Evolutionary conservation across 345 rosid genomes (phyloP).

Genomic region (Arabis alpina): DNA sequence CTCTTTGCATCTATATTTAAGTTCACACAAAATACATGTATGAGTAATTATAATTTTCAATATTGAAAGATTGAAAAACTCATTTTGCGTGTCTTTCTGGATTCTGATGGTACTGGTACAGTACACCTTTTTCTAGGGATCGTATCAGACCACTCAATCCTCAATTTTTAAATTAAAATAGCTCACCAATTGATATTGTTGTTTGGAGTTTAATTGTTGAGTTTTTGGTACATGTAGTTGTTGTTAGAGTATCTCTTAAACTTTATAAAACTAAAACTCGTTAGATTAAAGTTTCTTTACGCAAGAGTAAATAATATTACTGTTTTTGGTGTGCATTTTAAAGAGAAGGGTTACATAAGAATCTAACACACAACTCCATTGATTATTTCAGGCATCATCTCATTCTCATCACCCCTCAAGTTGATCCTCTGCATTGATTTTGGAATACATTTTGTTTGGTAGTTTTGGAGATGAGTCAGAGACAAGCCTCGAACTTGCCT

Average conservation of each 20-base stretch:
- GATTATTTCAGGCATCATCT: slow-evolving; percentile 10
- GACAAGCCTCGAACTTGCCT: slow-evolving; percentile 36
- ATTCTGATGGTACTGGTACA: too few relatives aligned
- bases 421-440: slow-evolving; percentile 42
- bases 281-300: background rate
- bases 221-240: background rate
- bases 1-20: too few relatives aligned
- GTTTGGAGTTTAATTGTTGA: background rate
- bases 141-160: too few relatives aligned
- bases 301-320: background rate
- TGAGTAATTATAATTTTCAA: too few relatives aligned
- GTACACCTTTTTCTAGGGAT: too few relatives aligned
- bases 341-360: slow-evolving; percentile 23
- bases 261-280: slow-evolving; percentile 7
- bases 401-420: slow-evolving; percentile 32
- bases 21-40: too few relatives aligned
- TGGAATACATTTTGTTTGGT: slow-evolving; percentile 50
- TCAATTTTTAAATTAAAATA: too few relatives aligned
- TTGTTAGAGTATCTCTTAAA: background rate
- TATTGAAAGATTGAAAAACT: background rate
- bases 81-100: slow-evolving; percentile 14
- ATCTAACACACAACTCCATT: slow-evolving; percentile 20
- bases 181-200: too few relatives aligned
- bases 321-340: background rate
- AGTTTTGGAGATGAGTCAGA: slow-evolving; percentile 48